Percentiles rank a stretch among this genome's conserved stretches.
phyloP scores from a whole-genome alignment of 2,329 filamentous ascomycete species.

The Torrubiella hemipterigena region DNA sequence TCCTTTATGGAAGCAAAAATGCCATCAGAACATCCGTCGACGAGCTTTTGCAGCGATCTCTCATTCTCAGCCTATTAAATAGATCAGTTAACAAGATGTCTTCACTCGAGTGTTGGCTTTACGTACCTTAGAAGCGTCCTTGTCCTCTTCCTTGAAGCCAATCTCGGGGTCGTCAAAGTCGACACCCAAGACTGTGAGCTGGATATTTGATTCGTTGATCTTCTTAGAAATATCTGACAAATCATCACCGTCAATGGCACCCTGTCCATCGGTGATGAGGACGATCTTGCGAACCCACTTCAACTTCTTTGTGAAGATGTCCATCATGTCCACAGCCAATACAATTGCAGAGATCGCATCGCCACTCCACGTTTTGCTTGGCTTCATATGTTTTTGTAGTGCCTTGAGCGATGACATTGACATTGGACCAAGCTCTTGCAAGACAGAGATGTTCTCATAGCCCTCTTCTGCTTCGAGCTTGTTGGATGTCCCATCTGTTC shows the following conservation, averaged over 20 bases:
- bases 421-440: conserved; percentile 54
- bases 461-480: conserved; percentile 54
- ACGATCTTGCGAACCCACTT: conserved; percentile 75
- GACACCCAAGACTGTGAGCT: conserved; percentile 73
- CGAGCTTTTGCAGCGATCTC: conserved; percentile 48
- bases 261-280: conserved; percentile 72
- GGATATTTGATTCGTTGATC: conserved; percentile 64
- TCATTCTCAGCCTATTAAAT: conserved; percentile 55
- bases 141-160: conserved; percentile 86
- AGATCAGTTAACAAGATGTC: background rate
- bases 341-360: conserved; percentile 85
- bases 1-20: conserved; percentile 75
- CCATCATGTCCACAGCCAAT: conserved; percentile 78
- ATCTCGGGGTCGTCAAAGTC: conserved; percentile 90
- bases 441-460: conserved; percentile 71
- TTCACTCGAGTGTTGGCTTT: background rate
- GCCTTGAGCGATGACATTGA: conserved; percentile 56
- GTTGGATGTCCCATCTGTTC: conserved; percentile 68
- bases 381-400: conserved; percentile 50
- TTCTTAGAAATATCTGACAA: conserved; percentile 58
- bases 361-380: conserved; percentile 56
- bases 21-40: conserved; percentile 54
- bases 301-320: conserved; percentile 63
- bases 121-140: conserved; percentile 54
- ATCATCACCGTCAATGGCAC: conserved; percentile 59